A percentile compares a stretch with the other conserved stretches of the same genome.
Evolutionary conservation across 2,329 filamentous ascomycete species (phyloP).

Genomic region (Cadophora luteo-olivacea): DNA sequence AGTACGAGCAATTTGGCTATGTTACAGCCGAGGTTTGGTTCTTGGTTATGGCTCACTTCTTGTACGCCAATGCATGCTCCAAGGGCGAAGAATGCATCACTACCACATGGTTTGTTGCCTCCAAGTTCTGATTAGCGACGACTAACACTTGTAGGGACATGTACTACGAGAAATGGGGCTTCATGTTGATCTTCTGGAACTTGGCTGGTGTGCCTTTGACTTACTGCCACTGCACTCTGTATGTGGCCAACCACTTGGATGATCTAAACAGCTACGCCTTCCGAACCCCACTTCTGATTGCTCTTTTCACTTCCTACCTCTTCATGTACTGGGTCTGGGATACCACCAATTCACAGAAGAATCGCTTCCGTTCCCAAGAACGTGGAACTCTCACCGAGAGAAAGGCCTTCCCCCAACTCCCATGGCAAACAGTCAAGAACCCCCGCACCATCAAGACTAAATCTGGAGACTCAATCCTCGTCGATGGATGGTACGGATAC

Average conservation of each 20-base stretch:
- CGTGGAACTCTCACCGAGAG: constrained; percentile 73
- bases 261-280: constrained; percentile 77
- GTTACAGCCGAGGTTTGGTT: constrained; percentile 86
- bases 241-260: constrained; percentile 75
- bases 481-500: constrained; percentile 85
- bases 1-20: constrained; percentile 86
- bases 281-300: constrained; percentile 70
- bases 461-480: constrained; percentile 77
- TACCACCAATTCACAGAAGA: constrained; percentile 92
- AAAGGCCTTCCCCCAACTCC: constrained; percentile 88
- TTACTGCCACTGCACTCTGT: constrained; percentile 94
- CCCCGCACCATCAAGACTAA: constrained; percentile 78
- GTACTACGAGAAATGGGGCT: constrained; percentile 97
- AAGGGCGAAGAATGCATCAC: constrained; percentile 93
- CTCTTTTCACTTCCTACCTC: constrained; percentile 74
- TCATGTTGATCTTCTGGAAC: constrained; percentile 99
- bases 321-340: constrained; percentile 93
- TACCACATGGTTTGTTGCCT: constrained; percentile 66
- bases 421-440: constrained; percentile 83
- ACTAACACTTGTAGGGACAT: constrained; percentile 69
- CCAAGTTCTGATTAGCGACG: background rate
- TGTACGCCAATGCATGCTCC: constrained; percentile 90
- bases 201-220: constrained; percentile 87
- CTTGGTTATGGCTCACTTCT: constrained; percentile 85
- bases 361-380: constrained; percentile 84